Evolutionary conservation across 2,329 filamentous ascomycete species (phyloP).

Genomic region (Calonectria henricotiae): DNA sequence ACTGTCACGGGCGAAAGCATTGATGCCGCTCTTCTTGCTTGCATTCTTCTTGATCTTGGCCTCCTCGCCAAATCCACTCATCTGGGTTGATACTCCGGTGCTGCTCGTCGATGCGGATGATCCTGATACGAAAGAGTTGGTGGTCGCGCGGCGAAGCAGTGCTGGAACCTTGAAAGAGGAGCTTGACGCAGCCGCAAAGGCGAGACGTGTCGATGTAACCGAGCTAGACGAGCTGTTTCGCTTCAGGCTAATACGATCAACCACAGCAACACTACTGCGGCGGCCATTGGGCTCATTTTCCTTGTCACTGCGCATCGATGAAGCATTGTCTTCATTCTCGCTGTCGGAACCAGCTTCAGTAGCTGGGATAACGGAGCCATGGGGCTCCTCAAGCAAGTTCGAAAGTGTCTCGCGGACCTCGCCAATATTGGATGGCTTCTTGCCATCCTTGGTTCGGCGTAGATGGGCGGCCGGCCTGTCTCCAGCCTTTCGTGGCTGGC

Average conservation of each 20-base stretch:
- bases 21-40: slow-evolving; percentile 74
- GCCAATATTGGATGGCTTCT: slow-evolving; percentile 81
- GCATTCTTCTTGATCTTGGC: slow-evolving; percentile 74
- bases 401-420: slow-evolving; percentile 90
- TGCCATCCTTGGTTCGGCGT: slow-evolving; percentile 74
- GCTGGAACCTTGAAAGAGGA: slow-evolving; percentile 78
- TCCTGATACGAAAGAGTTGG: slow-evolving; percentile 70
- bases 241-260: slow-evolving; percentile 83
- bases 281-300: slow-evolving; percentile 65
- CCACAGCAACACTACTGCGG: slow-evolving; percentile 65
- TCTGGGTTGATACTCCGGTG: slow-evolving; percentile 56
- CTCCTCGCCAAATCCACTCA: slow-evolving; percentile 64
- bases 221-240: slow-evolving; percentile 65
- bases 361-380: slow-evolving; percentile 67
- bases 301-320: slow-evolving; percentile 62
- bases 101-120: slow-evolving; percentile 55
- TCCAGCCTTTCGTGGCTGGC: slow-evolving; percentile 64
- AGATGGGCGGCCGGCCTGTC: slow-evolving; percentile 73
- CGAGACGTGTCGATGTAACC: slow-evolving; percentile 63
- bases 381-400: slow-evolving; percentile 82
- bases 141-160: slow-evolving; percentile 82
- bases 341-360: slow-evolving; percentile 58
- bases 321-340: slow-evolving; percentile 60
- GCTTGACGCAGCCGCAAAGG: slow-evolving; percentile 68
- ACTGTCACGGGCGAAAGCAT: slow-evolving; percentile 74